Base-by-base conservation (phyloP, 768 basidiomycete genomes). In the Steccherinum ochraceum region DNA sequence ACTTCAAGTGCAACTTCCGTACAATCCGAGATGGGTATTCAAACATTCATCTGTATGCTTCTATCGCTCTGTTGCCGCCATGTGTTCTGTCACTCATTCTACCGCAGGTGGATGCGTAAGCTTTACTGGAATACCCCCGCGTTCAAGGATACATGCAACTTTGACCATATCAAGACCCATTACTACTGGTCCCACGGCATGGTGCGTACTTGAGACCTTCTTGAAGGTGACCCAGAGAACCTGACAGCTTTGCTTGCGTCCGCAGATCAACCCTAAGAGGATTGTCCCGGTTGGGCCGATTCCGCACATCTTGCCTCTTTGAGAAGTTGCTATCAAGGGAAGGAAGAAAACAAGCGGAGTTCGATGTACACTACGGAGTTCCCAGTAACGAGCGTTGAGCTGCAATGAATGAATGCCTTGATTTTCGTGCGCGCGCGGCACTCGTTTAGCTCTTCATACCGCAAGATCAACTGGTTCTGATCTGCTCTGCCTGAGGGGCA, bases 1-100 rank as follows among this genome's bases (percentile, higher is more conserved):
- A 93, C 65, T 98, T 98, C 79, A 96, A 97, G 61, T 94, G 92
- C 71, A 93, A 95, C 73, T 64, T 91, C 57, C 81, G 84, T 21
- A 83, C 79, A 40, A 89, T 96, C 62, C 89, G 94, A 21, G 71
- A 83, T 60, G 87, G 88, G 5, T 98, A 93, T 67, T 93, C 94
- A 19, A 77, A 82, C 46, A 78, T 96, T 46, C 79, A 97, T 69
- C 64, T 64, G 83, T 79, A 49, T 42, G 75, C 68, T n/a, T 43
- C 18, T 39, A 45, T 39, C 35, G n/a, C n/a, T n/a, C 35, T 39
- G 11, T 39, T 11, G 11, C 27, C 24, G 30, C 50, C 5, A 13
- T 23, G 18, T 24, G 42, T 27, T 48, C 12, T 27, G 16, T n/a
- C 3, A 13, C 12, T 1, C n/a, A 24, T 26, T n/a, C 11, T 39